These are phyloP conservation scores for Talaromyces stipitatus DNA, from an alignment of 495 filamentous ascomycete species.

Conservation along the genomic window DNA sequence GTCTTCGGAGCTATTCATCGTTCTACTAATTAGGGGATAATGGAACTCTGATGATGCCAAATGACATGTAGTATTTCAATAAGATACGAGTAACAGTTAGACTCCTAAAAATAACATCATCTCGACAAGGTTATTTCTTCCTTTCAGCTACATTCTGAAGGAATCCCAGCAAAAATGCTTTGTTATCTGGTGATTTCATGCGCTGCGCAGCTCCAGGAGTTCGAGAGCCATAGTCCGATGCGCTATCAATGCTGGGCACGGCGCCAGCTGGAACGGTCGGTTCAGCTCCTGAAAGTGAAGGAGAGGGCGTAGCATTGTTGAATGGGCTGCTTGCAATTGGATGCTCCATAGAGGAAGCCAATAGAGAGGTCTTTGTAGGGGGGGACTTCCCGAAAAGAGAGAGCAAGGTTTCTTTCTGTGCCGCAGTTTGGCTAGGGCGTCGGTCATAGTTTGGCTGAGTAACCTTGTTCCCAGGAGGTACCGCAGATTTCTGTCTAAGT, in stretches of 20 bases:
- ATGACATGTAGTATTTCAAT: neutral
- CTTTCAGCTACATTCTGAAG: constrained; percentile 53
- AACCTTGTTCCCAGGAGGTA: constrained; percentile 11
- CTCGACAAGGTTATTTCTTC: constrained; percentile 20
- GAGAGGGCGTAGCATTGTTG: constrained; percentile 27
- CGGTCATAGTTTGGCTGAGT: constrained; percentile 22
- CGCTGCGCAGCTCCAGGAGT: constrained; percentile 27
- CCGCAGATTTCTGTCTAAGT: constrained; percentile 7
- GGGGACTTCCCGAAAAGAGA: constrained; percentile 62
- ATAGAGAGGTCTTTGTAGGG: constrained; percentile 11
- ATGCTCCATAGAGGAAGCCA: constrained; percentile 11
- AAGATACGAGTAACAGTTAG: neutral
- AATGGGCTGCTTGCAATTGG: constrained; percentile 8
- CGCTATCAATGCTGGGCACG: constrained; percentile 28
- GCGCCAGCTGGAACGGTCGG: constrained; percentile 34
- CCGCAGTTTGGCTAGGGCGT: constrained; percentile 39
- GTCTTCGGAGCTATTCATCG: neutral
- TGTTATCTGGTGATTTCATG: constrained; percentile 62
- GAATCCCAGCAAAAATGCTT: constrained; percentile 73
- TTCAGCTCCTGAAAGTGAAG: constrained; percentile 25
- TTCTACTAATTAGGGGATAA: neutral
- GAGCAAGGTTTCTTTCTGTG: constrained; percentile 62
- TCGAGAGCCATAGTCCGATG: constrained; percentile 37
- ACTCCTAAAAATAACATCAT: neutral
- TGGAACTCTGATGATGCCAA: neutral